Conservation (phyloP, 495 filamentous ascomycete species). For the Neurospora sp. region DNA sequence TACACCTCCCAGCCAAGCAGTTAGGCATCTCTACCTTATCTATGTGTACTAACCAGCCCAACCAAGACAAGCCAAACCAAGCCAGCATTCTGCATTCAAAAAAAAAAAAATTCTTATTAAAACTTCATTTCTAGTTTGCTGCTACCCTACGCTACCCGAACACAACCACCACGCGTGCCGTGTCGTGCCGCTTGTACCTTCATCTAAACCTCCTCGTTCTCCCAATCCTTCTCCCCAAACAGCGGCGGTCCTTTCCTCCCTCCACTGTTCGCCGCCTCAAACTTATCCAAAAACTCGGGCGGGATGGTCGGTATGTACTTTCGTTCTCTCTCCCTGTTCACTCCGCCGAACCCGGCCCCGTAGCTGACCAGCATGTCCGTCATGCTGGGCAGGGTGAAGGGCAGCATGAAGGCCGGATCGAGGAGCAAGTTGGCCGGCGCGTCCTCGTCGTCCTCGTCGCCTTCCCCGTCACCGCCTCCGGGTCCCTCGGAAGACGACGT, state of each 20-base stretch:
- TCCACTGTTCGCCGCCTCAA: slow-evolving; percentile 52
- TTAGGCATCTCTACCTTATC: background rate
- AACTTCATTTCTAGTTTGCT: background rate
- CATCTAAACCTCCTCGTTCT: slow-evolving; percentile 36
- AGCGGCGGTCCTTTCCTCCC: slow-evolving; percentile 23
- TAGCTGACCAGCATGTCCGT: slow-evolving; percentile 96
- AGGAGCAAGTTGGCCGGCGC: slow-evolving; percentile 63
- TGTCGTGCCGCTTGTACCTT: slow-evolving; percentile 19
- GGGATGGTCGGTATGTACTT: slow-evolving; percentile 97
- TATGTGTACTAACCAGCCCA: background rate
- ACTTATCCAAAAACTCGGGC: slow-evolving; percentile 80
- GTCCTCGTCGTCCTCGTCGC: slow-evolving; percentile 47
- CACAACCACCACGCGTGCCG: background rate
- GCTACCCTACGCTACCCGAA: background rate
- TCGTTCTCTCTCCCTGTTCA: slow-evolving; percentile 81
- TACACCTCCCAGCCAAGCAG: background rate
- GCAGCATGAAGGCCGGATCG: slow-evolving; percentile 85
- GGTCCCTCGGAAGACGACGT: slow-evolving; percentile 9
- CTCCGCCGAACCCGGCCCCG: slow-evolving; percentile 85
- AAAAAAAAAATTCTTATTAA: background rate
- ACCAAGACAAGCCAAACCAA: background rate
- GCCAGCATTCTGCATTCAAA: background rate
- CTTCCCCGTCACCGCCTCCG: slow-evolving; percentile 10
- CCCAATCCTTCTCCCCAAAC: slow-evolving; percentile 41
- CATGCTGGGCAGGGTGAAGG: slow-evolving; percentile 87